phyloP scores from a whole-genome alignment of 106 monocot species.

The Dioscorea alata region DNA sequence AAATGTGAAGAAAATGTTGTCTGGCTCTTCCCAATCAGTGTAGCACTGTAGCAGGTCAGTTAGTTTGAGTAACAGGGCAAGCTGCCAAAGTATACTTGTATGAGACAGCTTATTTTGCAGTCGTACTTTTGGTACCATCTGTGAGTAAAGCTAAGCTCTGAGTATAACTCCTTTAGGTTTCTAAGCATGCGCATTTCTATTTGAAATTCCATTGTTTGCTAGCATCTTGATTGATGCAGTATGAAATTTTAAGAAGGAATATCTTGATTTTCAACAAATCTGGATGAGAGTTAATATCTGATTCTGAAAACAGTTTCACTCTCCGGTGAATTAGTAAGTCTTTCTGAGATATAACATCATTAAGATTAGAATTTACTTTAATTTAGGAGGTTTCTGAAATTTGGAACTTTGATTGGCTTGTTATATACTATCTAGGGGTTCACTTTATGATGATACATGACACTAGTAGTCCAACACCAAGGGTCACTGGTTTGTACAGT shows the following conservation, averaged over 20 bases:
- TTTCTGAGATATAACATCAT: no score
- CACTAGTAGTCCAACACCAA: no score
- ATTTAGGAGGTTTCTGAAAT: no score
- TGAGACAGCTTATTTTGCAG: not conserved
- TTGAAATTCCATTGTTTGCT: not conserved
- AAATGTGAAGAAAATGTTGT: slow-evolving; percentile 42
- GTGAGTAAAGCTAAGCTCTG: slow-evolving; percentile 18
- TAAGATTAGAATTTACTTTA: no score
- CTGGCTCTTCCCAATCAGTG: slow-evolving; percentile 21
- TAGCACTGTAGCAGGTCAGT: slow-evolving; percentile 15
- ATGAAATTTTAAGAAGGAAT: slow-evolving; percentile 1
- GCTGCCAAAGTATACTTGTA: not conserved
- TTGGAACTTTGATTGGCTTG: no score
- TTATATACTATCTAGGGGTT: no score
- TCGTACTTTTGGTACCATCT: not conserved
- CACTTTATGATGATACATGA: no score
- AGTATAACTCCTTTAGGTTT: not conserved
- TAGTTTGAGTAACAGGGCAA: not conserved
- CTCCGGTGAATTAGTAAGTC: no score
- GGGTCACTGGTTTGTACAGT: no score
- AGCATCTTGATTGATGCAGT: not conserved
- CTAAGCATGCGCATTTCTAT: not conserved
- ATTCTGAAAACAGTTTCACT: no score
- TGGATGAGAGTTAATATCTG: not conserved
- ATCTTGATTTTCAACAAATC: slow-evolving; percentile 3